phyloP scores from a whole-genome alignment of 495 filamentous ascomycete genomes.

The Emericellopsis terricola region DNA sequence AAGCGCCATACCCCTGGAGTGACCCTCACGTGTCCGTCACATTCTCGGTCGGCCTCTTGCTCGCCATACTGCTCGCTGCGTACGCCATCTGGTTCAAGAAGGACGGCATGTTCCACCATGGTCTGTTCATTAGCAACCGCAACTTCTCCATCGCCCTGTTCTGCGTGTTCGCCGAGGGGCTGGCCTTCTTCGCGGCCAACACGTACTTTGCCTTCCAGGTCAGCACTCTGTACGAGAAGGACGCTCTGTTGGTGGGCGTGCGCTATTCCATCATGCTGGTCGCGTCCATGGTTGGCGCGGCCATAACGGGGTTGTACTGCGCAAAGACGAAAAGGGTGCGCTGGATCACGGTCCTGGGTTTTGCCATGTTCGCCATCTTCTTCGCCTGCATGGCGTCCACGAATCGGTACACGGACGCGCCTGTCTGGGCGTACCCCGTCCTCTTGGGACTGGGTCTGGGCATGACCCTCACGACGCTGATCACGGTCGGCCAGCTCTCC shows the following conservation, averaged over 20 bases:
- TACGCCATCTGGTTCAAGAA: slow-evolving; percentile 14
- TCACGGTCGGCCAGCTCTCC: slow-evolving; percentile 14
- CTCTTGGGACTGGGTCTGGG: slow-evolving; percentile 13
- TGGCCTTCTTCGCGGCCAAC: slow-evolving; percentile 18
- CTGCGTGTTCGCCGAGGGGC: slow-evolving; percentile 15
- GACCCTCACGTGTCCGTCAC: slow-evolving; percentile 12
- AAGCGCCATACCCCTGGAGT: slow-evolving; percentile 17
- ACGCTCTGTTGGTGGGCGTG: slow-evolving; percentile 9
- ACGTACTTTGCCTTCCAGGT: slow-evolving; percentile 19
- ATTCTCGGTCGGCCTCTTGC: slow-evolving; percentile 11
- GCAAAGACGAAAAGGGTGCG: slow-evolving; percentile 7
- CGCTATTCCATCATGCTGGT: slow-evolving; percentile 12
- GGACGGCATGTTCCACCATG: slow-evolving; percentile 20
- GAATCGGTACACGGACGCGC: slow-evolving; percentile 2
- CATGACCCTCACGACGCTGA: slow-evolving; percentile 10
- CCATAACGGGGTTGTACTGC: slow-evolving; percentile 10
- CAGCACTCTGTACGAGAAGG: slow-evolving; percentile 11
- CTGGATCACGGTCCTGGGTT: slow-evolving; percentile 8
- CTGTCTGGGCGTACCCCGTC: slow-evolving; percentile 14
- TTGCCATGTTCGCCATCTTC: slow-evolving; percentile 9
- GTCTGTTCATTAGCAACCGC: slow-evolving; percentile 11
- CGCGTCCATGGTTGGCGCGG: slow-evolving; percentile 4
- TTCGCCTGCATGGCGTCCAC: slow-evolving; percentile 12
- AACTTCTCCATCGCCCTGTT: slow-evolving; percentile 14
- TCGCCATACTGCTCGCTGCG: slow-evolving; percentile 5